Percentiles rank a stretch among this genome's conserved stretches.
phyloP scores from a whole-genome alignment of 2,329 filamentous ascomycete species.

The Escovopsis sp. region DNA sequence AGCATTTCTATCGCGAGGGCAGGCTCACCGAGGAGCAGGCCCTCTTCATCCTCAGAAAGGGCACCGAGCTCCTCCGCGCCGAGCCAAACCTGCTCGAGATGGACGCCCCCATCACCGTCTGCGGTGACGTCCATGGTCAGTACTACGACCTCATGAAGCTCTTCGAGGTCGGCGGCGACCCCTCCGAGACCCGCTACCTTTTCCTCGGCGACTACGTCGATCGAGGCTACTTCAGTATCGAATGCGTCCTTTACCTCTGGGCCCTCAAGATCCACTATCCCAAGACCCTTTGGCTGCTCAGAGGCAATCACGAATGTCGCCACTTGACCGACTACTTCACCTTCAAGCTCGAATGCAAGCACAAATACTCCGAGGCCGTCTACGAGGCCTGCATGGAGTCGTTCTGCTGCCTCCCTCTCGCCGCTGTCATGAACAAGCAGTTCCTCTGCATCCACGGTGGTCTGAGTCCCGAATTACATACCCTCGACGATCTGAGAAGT shows the following conservation, averaged over 20 bases:
- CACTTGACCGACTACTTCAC: conserved; percentile 99
- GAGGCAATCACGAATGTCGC: conserved; percentile 96
- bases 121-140: conserved; percentile 95
- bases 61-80: conserved; percentile 70
- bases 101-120: conserved; percentile 98
- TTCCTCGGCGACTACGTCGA: conserved; percentile 98
- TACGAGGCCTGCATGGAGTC: conserved; percentile 99
- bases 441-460: conserved; percentile 98
- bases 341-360: conserved; percentile 98
- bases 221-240: conserved; percentile 96
- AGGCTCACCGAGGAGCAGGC: conserved; percentile 95
- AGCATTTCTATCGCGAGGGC: conserved; percentile 96
- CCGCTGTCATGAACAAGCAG: conserved; percentile 99
- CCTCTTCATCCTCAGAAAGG: conserved; percentile 81
- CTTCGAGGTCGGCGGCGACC: conserved; percentile 95
- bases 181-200: conserved; percentile 87
- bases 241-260: conserved; percentile 98
- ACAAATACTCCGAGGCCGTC: conserved; percentile 93
- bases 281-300: conserved; percentile 89
- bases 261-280: conserved; percentile 98
- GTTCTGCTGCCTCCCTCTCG: conserved; percentile 85
- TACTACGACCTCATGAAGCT: conserved; percentile 99
- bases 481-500: conserved; percentile 81
- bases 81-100: conserved; percentile 97
- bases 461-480: conserved; percentile 88